Evolutionary conservation across 441 rosid genomes (phyloP), one percentile per base, ranked within the genome.

Genomic region (Populus hybrid): DNA sequence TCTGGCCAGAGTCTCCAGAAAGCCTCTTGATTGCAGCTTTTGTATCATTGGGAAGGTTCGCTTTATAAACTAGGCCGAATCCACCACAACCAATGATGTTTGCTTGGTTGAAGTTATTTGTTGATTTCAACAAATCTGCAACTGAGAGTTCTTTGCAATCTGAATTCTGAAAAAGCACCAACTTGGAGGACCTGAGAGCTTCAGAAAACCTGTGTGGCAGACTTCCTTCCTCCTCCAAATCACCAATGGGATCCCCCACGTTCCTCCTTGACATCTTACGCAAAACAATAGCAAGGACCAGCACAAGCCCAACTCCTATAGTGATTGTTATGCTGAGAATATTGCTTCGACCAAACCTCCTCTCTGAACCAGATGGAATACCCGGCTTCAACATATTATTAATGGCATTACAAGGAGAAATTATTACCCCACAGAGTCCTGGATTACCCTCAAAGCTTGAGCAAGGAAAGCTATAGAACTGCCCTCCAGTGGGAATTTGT

Each of bases 371-470:
- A 0, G 91, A 76, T 64, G 85, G 77, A 67, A 70, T 73, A 50
- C 78, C 77, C 14, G 92, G 94, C 76, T 79, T 84, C 86, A 79
- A 67, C 77, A 76, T 76, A 46, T 36, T 77, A 71, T 76, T 86
- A 70, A 59, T 70, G 76, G 66, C 85, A 79, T 75, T 78, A 80
- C 97, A 91, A 59, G 92, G 85, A 77, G 97, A 85, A 73, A 87
- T 86, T 53, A 90, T 59, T 69, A 76, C 79, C 36, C 95, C 93
- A 53, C 93, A 94, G 28, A 94, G 94, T 71, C 94, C 94, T 0
- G 90, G 83, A 78, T 91, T 94, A 19, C 98, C 98, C 85, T 93
- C 98, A 42, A 93, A 94, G 86, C 98, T 93, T 16, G 98, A 89
- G 78, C 77, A 83, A 2, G 98, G 86, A 83, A 94, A 93, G 83